Evolutionary conservation across 2,329 filamentous ascomycete genomes (phyloP).

Genomic region (Penicillium sp.): DNA sequence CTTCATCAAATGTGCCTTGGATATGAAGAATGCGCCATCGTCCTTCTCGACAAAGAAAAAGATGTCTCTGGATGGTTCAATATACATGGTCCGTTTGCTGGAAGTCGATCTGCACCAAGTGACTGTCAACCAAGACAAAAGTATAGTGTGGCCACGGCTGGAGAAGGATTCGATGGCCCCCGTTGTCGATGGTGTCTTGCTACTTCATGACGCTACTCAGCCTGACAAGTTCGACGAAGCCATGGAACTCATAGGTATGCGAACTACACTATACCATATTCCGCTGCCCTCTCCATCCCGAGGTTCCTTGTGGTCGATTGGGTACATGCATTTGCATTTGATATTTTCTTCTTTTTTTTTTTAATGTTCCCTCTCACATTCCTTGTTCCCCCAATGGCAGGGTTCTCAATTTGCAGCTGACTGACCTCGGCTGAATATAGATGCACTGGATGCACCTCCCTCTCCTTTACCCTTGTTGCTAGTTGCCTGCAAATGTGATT

Average conservation of each 20-base stretch:
- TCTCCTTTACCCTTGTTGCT: conserved; percentile 71
- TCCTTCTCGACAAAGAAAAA: conserved; percentile 53
- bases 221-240: conserved; percentile 74
- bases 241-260: conserved; percentile 76
- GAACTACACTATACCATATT: conserved; percentile 1
- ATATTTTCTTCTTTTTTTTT: background rate
- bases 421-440: conserved; percentile 51
- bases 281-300: background rate
- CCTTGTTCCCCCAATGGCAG: background rate
- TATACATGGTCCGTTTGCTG: conserved; percentile 62
- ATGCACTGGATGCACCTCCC: conserved; percentile 71
- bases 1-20: conserved; percentile 62
- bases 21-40: conserved; percentile 52
- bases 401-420: background rate
- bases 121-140: conserved; percentile 53
- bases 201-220: conserved; percentile 86
- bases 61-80: conserved; percentile 60
- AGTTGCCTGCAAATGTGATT: conserved; percentile 89
- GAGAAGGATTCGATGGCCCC: conserved; percentile 71
- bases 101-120: conserved; percentile 60
- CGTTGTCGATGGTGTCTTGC: conserved; percentile 78
- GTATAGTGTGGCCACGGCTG: conserved; percentile 55
- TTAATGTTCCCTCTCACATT: background rate
- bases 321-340: background rate
- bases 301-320: background rate